These are phyloP conservation scores for Geotrichum aggregatum DNA, from an alignment of 1,139 yeast species.

Conservation along the genomic window DNA sequence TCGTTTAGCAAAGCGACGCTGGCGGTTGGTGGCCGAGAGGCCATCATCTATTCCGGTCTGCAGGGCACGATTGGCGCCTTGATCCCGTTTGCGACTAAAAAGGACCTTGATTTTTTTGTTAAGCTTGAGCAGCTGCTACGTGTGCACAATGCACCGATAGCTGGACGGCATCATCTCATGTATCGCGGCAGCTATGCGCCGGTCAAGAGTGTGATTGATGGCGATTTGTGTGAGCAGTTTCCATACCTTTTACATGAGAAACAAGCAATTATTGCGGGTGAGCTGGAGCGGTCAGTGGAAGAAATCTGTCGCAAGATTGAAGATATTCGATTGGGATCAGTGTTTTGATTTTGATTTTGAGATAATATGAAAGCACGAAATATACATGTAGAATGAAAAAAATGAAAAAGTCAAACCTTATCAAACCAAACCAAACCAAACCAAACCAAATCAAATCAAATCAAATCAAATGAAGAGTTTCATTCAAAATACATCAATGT, in stretches of 20 bases:
- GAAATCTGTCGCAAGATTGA: slow-evolving; percentile 60
- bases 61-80: slow-evolving; percentile 78
- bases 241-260: slow-evolving; percentile 39
- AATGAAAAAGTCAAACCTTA: no score
- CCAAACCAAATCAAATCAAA: no score
- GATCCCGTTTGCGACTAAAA: slow-evolving; percentile 59
- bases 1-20: slow-evolving; percentile 54
- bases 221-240: slow-evolving; percentile 72
- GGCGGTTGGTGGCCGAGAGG: slow-evolving; percentile 59
- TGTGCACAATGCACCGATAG: slow-evolving; percentile 42
- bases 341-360: slow-evolving; percentile 28
- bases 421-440: no score
- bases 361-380: neutral
- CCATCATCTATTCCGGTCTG: slow-evolving; percentile 66
- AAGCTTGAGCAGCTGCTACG: slow-evolving; percentile 53
- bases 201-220: slow-evolving; percentile 71
- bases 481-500: no score
- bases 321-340: slow-evolving; percentile 54
- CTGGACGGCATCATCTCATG: slow-evolving; percentile 64
- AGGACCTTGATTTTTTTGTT: slow-evolving; percentile 59
- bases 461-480: no score
- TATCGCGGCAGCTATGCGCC: slow-evolving; percentile 80
- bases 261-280: slow-evolving; percentile 50
- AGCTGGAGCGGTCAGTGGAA: slow-evolving; percentile 52
- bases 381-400: no score